Evolutionary conservation across 768 basidiomycete genomes (phyloP).

Genomic region (Lactifluus subvellereus): DNA sequence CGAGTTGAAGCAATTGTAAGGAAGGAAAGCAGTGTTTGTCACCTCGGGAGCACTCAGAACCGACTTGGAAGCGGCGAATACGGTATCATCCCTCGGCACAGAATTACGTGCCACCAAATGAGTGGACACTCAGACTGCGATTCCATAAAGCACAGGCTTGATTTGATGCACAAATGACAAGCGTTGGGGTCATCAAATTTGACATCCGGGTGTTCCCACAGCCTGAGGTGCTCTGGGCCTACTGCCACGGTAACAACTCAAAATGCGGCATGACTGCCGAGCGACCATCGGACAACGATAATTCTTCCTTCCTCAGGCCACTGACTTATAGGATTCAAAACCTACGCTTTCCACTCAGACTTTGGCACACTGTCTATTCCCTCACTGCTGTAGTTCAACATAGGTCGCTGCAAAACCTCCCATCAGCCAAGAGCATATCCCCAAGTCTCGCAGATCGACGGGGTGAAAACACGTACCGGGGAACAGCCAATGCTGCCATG

Average conservation of each 20-base stretch:
- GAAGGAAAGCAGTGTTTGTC: no score
- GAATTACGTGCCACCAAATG: no score
- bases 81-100: no score
- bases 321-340: neutral
- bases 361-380: constrained; percentile 19
- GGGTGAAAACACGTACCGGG: constrained; percentile 46
- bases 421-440: neutral
- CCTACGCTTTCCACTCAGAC: neutral
- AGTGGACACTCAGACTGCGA: no score
- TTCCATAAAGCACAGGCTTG: no score
- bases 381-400: constrained; percentile 25
- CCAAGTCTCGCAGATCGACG: neutral
- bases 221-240: no score
- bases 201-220: no score
- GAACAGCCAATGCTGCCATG: constrained; percentile 59
- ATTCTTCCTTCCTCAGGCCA: neutral
- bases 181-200: no score
- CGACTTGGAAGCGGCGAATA: no score
- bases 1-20: neutral
- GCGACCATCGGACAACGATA: neutral
- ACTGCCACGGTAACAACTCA: no score
- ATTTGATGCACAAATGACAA: no score
- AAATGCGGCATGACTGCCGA: neutral
- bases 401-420: constrained; percentile 8
- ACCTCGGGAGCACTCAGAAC: no score